Base-by-base conservation (phyloP, 768 basidiomycete genomes). In the Tephrocybe sp. region DNA sequence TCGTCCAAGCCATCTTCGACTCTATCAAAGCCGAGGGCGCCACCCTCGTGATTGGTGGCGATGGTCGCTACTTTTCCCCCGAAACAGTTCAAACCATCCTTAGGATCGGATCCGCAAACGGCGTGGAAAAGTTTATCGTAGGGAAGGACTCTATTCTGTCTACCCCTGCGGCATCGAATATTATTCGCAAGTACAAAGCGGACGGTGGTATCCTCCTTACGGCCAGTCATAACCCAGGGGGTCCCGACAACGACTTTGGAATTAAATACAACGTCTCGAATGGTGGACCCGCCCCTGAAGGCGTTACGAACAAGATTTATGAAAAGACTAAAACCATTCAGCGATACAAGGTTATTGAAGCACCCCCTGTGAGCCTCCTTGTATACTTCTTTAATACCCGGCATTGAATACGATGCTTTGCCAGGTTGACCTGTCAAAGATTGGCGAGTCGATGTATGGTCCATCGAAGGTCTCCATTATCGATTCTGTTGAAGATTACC, bases 201-300 rank as follows among this genome's bases (percentile, higher is more conserved):
- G 83, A 91, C 60, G 97, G 97, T 39, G 97, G 97, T 57, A 99
- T 99, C 69, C 78, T 99, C 48, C 78, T 99, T 57, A 99, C 97
- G 5, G 97, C 97, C 14, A 89, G 85, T 54, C 97, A 99, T 78
- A 99, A 99, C 70, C 95, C 97, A 14, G 97, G 97, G 48, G 97
- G 97, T 19, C 97, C 97, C n/a, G 81, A 92, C 65, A 88, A 90
- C 62, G 97, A 99, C 70, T 99, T 98, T 67, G 97, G 97, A 42
- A 98, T 99, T 82, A 98, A 99, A 72, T 99, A 97, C 77, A 99
- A 99, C 70, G 89, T 93, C 42, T 86, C 87, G 34, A 99, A 99
- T 61, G 97, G 97, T 54, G 97, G 97, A 3, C 96, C 97, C 16
- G 97, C 97, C 17, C 94, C 97, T 0, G 97, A 99, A 72, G 84